These are phyloP conservation scores for Ashbya aceris DNA, from an alignment of 1,139 yeast species.

Conservation along the genomic window DNA sequence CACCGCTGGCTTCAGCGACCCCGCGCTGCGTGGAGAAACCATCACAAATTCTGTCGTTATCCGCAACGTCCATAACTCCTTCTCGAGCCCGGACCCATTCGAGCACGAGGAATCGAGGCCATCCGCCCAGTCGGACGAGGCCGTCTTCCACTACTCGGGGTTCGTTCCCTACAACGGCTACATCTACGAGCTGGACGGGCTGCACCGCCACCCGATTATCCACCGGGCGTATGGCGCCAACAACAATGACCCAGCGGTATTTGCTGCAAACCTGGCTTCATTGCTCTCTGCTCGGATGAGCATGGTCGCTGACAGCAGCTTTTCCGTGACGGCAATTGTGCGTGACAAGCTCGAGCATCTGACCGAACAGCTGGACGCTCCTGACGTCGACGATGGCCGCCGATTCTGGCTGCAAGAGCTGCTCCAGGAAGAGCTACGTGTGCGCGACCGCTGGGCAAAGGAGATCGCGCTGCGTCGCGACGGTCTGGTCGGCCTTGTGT, in stretches of 20 bases:
- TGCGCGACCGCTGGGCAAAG: conserved; percentile 33
- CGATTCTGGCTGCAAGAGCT: conserved; percentile 36
- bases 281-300: conserved; percentile 43
- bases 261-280: conserved; percentile 36
- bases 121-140: conserved; percentile 36
- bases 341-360: conserved; percentile 37
- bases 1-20: conserved; percentile 43
- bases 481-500: conserved; percentile 47
- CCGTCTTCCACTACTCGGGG: conserved; percentile 56
- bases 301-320: conserved; percentile 40
- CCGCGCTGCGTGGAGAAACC: conserved; percentile 54
- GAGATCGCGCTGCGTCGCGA: conserved; percentile 43
- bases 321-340: conserved; percentile 51
- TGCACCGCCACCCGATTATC: conserved; percentile 48
- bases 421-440: conserved; percentile 28
- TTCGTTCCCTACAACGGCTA: conserved; percentile 40
- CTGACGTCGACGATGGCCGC: conserved; percentile 20
- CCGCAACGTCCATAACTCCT: conserved; percentile 54
- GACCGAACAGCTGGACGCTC: conserved; percentile 5
- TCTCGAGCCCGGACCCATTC: conserved; percentile 48
- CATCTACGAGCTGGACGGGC: conserved; percentile 61
- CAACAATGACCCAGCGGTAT: conserved; percentile 31
- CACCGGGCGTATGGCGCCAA: conserved; percentile 37
- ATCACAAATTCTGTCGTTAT: conserved; percentile 54
- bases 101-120: conserved; percentile 35